phyloP scores from a whole-genome alignment of 305 asterid species.

The Fraxinus greggii region DNA sequence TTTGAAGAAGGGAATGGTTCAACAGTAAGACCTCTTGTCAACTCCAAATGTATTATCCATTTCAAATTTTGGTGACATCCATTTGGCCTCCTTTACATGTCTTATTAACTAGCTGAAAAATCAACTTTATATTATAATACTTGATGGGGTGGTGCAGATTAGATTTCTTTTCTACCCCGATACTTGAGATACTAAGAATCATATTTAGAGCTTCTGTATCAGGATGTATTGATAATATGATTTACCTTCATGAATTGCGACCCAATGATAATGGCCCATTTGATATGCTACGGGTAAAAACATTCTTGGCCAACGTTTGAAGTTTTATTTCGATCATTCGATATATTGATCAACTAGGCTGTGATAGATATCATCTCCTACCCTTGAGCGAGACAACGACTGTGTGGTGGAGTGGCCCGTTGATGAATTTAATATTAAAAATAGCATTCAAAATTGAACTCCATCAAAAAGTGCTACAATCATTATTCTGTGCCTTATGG shows the following conservation, averaged over 20 bases:
- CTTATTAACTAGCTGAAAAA: background rate
- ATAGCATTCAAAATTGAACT: background rate
- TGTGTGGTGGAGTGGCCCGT: background rate
- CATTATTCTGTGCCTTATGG: background rate
- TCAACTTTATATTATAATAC: background rate
- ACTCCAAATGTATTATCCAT: constrained; percentile 12
- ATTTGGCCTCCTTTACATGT: background rate
- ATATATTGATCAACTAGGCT: background rate
- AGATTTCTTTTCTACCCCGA: background rate
- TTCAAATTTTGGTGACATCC: background rate
- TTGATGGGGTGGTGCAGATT: background rate
- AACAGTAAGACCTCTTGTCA: constrained; percentile 29
- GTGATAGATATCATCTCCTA: background rate
- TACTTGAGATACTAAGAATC: background rate
- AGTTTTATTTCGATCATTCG: background rate
- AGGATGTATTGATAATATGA: background rate
- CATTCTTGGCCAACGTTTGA: background rate
- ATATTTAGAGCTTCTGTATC: background rate
- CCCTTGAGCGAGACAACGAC: background rate
- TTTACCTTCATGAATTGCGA: background rate
- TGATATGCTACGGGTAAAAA: background rate
- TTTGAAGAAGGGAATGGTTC: constrained; percentile 61
- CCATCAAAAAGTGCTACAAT: background rate
- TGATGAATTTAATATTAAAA: background rate
- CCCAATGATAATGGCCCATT: background rate